Conservation (phyloP, 768 basidiomycete species). For the Collybiopsis luxurians region DNA sequence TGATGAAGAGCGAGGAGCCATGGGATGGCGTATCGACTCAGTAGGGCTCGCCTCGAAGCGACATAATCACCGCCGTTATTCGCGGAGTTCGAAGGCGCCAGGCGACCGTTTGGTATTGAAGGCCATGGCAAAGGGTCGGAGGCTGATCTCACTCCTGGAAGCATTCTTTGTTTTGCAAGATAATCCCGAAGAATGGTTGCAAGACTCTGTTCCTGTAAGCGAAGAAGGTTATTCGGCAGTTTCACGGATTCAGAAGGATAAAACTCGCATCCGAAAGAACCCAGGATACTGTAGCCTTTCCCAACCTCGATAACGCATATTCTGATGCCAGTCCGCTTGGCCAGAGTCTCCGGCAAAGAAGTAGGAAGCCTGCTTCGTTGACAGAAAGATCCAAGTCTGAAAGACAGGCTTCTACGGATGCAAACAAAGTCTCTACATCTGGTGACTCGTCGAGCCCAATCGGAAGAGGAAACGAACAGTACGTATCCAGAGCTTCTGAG, state of each 20-base stretch:
- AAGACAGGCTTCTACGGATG: slow-evolving; percentile 69
- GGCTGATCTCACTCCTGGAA: slow-evolving; percentile 63
- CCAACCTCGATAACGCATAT: slow-evolving; percentile 63
- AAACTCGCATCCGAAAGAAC: slow-evolving; percentile 63
- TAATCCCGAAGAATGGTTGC: slow-evolving; percentile 68
- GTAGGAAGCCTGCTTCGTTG: slow-evolving; percentile 71
- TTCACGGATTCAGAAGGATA: background rate
- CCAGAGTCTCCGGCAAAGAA: slow-evolving; percentile 70
- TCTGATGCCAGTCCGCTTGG: slow-evolving; percentile 72
- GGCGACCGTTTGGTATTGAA: slow-evolving; percentile 30
- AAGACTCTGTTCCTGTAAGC: slow-evolving; percentile 59
- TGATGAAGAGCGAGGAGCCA: slow-evolving; percentile 75
- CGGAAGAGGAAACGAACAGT: slow-evolving; percentile 66
- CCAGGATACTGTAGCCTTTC: slow-evolving; percentile 61
- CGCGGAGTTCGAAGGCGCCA: slow-evolving; percentile 33
- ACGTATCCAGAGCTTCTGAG: slow-evolving; percentile 27
- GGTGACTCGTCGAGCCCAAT: slow-evolving; percentile 68
- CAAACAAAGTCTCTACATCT: slow-evolving; percentile 70
- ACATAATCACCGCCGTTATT: slow-evolving; percentile 74
- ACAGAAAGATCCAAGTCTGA: slow-evolving; percentile 67
- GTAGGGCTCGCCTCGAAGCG: slow-evolving; percentile 50
- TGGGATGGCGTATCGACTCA: slow-evolving; percentile 52
- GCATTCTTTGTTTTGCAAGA: slow-evolving; percentile 48
- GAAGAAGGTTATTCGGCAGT: background rate
- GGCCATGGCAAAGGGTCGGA: slow-evolving; percentile 58